Conservation (phyloP, 208 protist genomes). For the Crithidia sp. region DNA sequence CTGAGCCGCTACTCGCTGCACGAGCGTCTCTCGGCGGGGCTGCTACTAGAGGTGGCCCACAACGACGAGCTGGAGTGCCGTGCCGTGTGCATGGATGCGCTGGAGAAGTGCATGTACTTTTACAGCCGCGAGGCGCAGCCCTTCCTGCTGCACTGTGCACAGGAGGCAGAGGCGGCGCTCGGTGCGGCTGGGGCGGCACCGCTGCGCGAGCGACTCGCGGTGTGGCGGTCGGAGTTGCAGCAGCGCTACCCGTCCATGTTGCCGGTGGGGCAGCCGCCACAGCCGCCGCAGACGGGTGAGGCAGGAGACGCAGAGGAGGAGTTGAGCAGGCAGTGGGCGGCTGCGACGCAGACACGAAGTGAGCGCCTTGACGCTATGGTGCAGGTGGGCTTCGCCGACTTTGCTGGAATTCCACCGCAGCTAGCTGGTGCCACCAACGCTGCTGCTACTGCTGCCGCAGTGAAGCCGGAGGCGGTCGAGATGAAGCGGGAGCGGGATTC, state of each 20-base stretch:
- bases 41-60: conserved; percentile 69
- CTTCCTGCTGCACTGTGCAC: conserved; percentile 57
- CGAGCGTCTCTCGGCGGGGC: conserved; percentile 71
- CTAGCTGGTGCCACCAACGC: background rate
- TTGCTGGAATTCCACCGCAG: conserved; percentile 28
- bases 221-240: conserved; percentile 54
- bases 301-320: background rate
- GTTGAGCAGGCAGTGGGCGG: conserved; percentile 22
- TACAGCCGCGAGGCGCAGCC: conserved; percentile 81
- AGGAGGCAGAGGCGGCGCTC: conserved; percentile 26
- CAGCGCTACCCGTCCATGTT: conserved; percentile 31
- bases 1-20: conserved; percentile 87
- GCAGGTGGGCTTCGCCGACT: conserved; percentile 31
- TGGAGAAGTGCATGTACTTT: conserved; percentile 87
- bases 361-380: conserved; percentile 29
- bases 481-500: conserved; percentile 57
- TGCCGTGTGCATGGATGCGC: conserved; percentile 59
- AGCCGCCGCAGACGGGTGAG: conserved; percentile 3
- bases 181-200: background rate
- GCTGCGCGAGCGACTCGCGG: conserved; percentile 29
- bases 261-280: background rate
- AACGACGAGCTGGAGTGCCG: conserved; percentile 35
- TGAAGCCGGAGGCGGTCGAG: conserved; percentile 29
- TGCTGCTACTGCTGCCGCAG: background rate
- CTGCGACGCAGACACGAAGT: conserved; percentile 7